phyloP scores from a whole-genome alignment of 164 flowering plant species.

The Annona cherimola region DNA sequence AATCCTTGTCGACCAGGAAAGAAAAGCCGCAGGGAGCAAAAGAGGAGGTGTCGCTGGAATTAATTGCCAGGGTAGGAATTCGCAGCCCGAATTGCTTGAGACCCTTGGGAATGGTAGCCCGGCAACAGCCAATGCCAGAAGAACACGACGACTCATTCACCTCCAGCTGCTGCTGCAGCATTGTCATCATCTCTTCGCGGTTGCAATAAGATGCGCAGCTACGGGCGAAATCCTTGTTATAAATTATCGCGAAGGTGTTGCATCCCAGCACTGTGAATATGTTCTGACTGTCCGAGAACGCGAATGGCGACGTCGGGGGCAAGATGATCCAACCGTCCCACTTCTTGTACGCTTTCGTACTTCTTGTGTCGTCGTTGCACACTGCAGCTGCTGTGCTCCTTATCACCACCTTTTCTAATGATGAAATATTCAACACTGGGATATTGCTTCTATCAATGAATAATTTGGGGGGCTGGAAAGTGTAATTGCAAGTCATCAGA shows the following conservation, averaged over 20 bases:
- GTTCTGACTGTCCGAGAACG: background rate
- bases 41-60: background rate
- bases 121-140: conserved; percentile 22
- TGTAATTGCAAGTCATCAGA: conserved; percentile 3
- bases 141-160: no score
- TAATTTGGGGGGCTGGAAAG: conserved; percentile 2
- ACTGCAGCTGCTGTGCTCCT: background rate
- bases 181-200: no score
- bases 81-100: background rate
- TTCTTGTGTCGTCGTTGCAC: no score
- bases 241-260: background rate
- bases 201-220: no score
- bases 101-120: conserved; percentile 20
- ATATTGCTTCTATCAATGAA: background rate
- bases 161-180: no score
- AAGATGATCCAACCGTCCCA: background rate
- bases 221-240: no score
- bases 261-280: background rate
- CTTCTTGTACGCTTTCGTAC: no score
- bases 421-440: background rate
- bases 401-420: background rate
- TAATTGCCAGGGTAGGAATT: background rate
- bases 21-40: conserved; percentile 19
- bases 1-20: conserved; percentile 21
- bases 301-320: conserved; percentile 1